Evolutionary conservation across 371 early-diverging fungal genomes (phyloP).

Genomic region (Homolaphlyctis polyrhiza): DNA sequence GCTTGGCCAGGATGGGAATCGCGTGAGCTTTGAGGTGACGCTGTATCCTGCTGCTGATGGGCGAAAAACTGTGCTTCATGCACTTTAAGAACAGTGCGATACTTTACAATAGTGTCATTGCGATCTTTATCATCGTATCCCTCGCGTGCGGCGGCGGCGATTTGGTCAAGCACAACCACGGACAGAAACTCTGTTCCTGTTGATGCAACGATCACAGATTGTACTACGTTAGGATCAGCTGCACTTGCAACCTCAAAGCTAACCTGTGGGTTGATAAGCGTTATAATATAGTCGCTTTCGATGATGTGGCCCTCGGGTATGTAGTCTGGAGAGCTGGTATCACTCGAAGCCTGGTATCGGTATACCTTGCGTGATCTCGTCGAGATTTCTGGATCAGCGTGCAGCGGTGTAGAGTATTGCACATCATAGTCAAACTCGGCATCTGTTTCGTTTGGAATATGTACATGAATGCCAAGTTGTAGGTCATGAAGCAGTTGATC

Average conservation of each 20-base stretch:
- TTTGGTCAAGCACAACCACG: slow-evolving; percentile 52
- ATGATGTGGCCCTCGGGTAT: slow-evolving; percentile 48
- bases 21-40: too few species aligned
- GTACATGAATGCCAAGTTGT: slow-evolving; percentile 16
- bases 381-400: background rate
- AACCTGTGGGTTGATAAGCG: slow-evolving; percentile 68
- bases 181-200: slow-evolving; percentile 62
- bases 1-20: background rate
- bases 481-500: slow-evolving; percentile 5
- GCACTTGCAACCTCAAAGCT: slow-evolving; percentile 46
- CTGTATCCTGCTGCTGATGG: slow-evolving; percentile 38
- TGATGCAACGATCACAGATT: slow-evolving; percentile 57
- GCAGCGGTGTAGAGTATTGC: background rate
- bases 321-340: slow-evolving; percentile 52
- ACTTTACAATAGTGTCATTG: slow-evolving; percentile 48
- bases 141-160: background rate
- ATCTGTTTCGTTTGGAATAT: slow-evolving; percentile 48
- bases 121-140: slow-evolving; percentile 25
- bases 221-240: slow-evolving; percentile 27
- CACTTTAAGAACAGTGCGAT: slow-evolving; percentile 66
- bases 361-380: slow-evolving; percentile 4
- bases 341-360: slow-evolving; percentile 33
- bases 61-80: slow-evolving; percentile 79
- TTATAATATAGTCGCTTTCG: slow-evolving; percentile 58
- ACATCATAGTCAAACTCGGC: slow-evolving; percentile 2